phyloP scores from a whole-genome alignment of 2,329 filamentous ascomycete genomes.

The Sphaerulina vaccinii region DNA sequence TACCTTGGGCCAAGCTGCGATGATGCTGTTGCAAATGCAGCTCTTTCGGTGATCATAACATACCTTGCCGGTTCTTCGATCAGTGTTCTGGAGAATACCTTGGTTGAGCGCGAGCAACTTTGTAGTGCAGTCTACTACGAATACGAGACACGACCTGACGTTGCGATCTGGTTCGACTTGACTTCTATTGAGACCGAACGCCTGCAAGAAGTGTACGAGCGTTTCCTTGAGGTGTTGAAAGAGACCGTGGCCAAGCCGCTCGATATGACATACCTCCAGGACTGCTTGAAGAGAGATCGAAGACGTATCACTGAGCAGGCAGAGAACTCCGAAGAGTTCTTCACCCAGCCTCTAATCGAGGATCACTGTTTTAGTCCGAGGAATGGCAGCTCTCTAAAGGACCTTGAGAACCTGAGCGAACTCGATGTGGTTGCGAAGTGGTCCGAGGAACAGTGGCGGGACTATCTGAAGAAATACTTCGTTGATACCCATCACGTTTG shows the following conservation, averaged over 20 bases:
- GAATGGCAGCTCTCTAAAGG: conserved; percentile 61
- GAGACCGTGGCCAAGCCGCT: conserved; percentile 77
- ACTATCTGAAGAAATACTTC: conserved; percentile 80
- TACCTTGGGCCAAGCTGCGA: conserved; percentile 85
- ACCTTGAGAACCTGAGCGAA: conserved; percentile 46
- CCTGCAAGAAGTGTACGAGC: conserved; percentile 77
- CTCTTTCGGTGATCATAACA: conserved; percentile 74
- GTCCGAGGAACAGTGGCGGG: conserved; percentile 80
- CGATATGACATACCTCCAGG: conserved; percentile 85
- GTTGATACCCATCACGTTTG: conserved; percentile 82
- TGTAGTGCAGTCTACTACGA: conserved; percentile 81
- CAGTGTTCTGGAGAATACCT: conserved; percentile 82
- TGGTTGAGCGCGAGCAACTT: conserved; percentile 91
- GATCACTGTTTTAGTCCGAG: conserved; percentile 88
- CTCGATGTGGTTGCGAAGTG: conserved; percentile 72
- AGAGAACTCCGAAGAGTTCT: conserved; percentile 77
- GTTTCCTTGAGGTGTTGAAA: conserved; percentile 78
- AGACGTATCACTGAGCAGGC: conserved; percentile 80
- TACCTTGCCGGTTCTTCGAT: conserved; percentile 94
- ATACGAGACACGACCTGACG: conserved; percentile 75
- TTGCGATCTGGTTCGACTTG: conserved; percentile 80
- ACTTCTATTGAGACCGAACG: conserved; percentile 85
- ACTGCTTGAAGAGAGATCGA: conserved; percentile 79
- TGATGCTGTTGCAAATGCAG: conserved; percentile 60
- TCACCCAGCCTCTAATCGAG: conserved; percentile 80